Percentiles rank a stretch among this genome's conserved stretches.
Conservation (phyloP, 805 yeast genomes). For the Yarrowia sp. region DNA sequence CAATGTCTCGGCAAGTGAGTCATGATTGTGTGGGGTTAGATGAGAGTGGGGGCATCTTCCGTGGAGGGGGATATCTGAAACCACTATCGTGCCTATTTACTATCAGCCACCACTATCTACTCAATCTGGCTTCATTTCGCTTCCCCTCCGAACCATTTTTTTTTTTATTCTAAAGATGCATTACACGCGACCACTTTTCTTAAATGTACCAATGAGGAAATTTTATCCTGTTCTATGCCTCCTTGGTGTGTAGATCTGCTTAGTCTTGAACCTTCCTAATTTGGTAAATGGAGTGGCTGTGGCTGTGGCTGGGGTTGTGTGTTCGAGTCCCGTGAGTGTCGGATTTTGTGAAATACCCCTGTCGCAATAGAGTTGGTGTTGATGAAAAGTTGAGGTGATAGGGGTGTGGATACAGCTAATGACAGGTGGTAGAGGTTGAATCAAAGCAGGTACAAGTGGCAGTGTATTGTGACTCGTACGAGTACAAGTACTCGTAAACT, state of each 20-base stretch:
- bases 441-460: too few species aligned
- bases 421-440: too few species aligned
- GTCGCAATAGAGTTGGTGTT: not conserved
- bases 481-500: too few species aligned
- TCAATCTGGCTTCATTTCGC: too few species aligned
- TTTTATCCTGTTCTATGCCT: constrained; percentile 17
- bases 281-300: not conserved
- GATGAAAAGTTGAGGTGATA: too few species aligned
- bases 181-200: not conserved
- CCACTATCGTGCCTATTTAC: not conserved
- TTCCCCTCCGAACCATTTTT: too few species aligned
- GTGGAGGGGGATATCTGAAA: too few species aligned
- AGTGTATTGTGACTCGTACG: too few species aligned
- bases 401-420: too few species aligned
- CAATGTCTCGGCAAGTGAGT: constrained; percentile 11
- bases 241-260: constrained; percentile 5
- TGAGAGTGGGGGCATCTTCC: too few species aligned
- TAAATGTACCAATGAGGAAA: not conserved
- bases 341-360: not conserved
- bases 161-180: too few species aligned
- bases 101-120: too few species aligned
- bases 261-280: constrained; percentile 6
- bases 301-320: not conserved
- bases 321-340: not conserved
- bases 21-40: not conserved